Evolutionary conservation across 345 rosid species (phyloP).

Genomic region (Hevea brasiliensis): DNA sequence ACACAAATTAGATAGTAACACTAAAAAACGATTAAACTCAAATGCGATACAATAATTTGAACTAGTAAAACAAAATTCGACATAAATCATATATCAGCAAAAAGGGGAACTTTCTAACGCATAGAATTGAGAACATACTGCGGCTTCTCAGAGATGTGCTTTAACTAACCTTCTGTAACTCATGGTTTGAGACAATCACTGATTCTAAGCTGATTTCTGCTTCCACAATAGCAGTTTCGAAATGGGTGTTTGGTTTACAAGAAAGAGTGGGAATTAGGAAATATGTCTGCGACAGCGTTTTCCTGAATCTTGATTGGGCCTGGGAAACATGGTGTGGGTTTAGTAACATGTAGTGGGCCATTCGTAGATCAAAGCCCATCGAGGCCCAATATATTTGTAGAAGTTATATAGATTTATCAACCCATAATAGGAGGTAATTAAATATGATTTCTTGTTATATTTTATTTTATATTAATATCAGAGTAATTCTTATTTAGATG

Average conservation of each 20-base stretch:
- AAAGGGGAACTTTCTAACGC: background rate
- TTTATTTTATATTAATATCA: no score
- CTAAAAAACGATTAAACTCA: background rate
- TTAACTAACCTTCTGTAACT: conserved; percentile 21
- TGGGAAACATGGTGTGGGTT: background rate
- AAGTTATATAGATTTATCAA: no score
- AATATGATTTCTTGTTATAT: no score
- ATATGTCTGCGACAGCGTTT: background rate
- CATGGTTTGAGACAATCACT: conserved; percentile 1
- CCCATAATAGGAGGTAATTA: no score
- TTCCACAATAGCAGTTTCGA: background rate
- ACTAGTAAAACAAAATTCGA: background rate
- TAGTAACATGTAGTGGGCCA: background rate
- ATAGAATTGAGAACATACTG: background rate
- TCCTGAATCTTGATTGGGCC: background rate
- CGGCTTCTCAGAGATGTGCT: background rate
- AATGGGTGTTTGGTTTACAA: background rate
- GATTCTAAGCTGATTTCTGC: background rate
- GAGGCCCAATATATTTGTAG: background rate
- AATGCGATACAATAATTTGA: background rate
- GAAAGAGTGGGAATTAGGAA: background rate
- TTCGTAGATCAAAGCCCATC: background rate
- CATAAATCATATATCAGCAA: background rate
- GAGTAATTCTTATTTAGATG: no score
- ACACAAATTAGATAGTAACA: background rate